Base-by-base conservation (phyloP, 768 basidiomycete genomes). In the Trichaptum fuscoviolaceum region DNA sequence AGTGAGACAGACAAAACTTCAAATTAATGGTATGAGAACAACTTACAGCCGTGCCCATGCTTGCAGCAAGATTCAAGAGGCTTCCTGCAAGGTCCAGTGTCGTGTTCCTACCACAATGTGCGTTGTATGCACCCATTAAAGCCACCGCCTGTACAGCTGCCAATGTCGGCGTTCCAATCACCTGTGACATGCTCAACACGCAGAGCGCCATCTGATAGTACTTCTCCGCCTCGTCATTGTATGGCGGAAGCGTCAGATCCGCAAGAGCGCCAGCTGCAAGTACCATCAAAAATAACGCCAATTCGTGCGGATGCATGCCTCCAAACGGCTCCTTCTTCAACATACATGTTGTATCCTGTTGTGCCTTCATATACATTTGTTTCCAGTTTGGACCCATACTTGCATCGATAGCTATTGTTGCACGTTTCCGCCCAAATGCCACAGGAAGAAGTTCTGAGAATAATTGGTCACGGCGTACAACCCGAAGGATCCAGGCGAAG, bases 401-500 rank as follows among this genome's bases (percentile, higher is more conserved):
- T 20, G 42, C 42, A 52, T 52, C 42, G 3, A 52, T 15, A 12
- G 42, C 20, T 12, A 52, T 20, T 20, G 42, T 4, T 3, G 15
- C 42, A 15, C 20, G 35, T 66, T 67, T 36, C 27, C 68, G 62
- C 66, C 69, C 65, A 63, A 85, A 92, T 20, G 88, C 80, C 0
- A 87, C 86, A 0, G 81, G 79, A 57, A 92, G 74, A 30, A 87
- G 81, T 30, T 91, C 90, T 64, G 91, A 82, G 27, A 91, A 81
- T 57, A 92, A 81, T 70, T 92, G 88, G 66, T 88, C 87, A 9
- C 90, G 83, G 67, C 78, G 81, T 67, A 92, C 81, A 0, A 87
- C 87, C 57, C 84, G 82, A 71, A 87, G 87, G 42, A 83, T 75
- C 86, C 87, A 91, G 9, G 87, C 63, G 25, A 70, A 72, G 42